A percentile compares a stretch with the other conserved stretches of the same genome.
Conservation (phyloP, 2,329 filamentous ascomycete genomes). For the Cordyceps cateniannulata region DNA sequence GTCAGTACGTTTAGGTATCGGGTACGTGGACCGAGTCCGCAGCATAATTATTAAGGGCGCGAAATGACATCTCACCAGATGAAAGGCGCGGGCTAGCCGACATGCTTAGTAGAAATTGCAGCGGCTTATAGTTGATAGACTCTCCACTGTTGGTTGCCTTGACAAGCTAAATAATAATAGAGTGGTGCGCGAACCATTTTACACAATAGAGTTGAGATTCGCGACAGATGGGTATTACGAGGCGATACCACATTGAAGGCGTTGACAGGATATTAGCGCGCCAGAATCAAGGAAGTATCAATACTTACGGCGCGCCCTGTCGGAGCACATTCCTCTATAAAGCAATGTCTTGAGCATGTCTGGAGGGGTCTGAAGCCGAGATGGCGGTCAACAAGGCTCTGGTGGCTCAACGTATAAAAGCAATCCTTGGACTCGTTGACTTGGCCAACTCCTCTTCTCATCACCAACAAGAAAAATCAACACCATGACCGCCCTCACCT, state of each 20-base stretch:
- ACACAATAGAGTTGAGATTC: neutral
- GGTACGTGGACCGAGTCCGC: too few relatives aligned
- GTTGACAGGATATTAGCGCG: neutral
- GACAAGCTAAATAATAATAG: neutral
- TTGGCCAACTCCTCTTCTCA: too few relatives aligned
- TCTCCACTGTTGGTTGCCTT: neutral
- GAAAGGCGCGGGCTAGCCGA: neutral
- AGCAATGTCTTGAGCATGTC: too few relatives aligned
- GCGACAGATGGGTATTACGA: neutral
- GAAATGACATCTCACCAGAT: neutral
- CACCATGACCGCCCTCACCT: slow-evolving; percentile 22
- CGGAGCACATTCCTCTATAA: neutral
- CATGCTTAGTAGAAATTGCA: neutral
- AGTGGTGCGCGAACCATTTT: neutral
- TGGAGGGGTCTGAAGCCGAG: too few relatives aligned
- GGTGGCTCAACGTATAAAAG: too few relatives aligned
- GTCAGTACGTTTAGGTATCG: too few relatives aligned
- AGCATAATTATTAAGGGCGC: too few relatives aligned
- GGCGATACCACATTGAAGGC: neutral
- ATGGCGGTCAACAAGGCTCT: too few relatives aligned
- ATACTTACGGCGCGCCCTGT: neutral
- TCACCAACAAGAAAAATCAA: too few relatives aligned
- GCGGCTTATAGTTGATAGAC: too few relatives aligned
- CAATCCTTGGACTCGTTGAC: too few relatives aligned
- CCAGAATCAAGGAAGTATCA: neutral